Base-by-base conservation (phyloP, 371 early-diverging fungal genomes). In the Phascolomyces articulosus region DNA sequence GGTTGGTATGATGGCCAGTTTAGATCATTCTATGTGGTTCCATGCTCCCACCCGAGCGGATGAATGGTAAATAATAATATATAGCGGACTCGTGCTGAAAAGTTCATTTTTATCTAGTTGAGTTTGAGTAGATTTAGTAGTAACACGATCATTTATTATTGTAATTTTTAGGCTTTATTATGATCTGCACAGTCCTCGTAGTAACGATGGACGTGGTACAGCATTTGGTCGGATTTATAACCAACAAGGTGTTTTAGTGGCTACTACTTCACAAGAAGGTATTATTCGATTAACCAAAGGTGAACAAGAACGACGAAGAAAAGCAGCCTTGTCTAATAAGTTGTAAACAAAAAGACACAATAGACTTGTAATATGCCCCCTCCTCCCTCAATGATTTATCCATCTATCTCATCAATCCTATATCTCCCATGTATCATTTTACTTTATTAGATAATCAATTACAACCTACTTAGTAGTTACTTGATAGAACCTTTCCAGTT, bases 11-110 rank as follows among this genome's bases (percentile, higher is more conserved):
- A 79, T 96, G 71, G 91, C 92, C 6, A 90, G 89, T 47, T 77
- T 97, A 38, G 94, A 95, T 75, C 96, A 95, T 65, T 80, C 90
- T 10, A 88, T 96, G 69, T 96, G 96, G 96, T 96, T 96, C 76
- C 96, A 96, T 68, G 87, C 85, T 63, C 89, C 93, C 0, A 91
- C 93, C 74, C 80, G 91, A 24, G 93, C 93, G 4, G 96, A 96
- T 70, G 94, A 96, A 55, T 96, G 93, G 93, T 80, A 72, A 71
- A 55, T 6, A 9, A 34, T 6, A 34, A 34, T 1, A 0, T 9
- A 34, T 34, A 1, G n/a, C n/a, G n/a, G n/a, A 34, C 34, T 34
- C 1, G 34, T 34, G 34, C 11, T 9, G 11, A 34, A 34, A 34
- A 34, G 2, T 6, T 2, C 11, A 34, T 34, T 34, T 34, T 34